Conservation (phyloP, 176 grass and related monocot species). For the Musa itinerans region DNA sequence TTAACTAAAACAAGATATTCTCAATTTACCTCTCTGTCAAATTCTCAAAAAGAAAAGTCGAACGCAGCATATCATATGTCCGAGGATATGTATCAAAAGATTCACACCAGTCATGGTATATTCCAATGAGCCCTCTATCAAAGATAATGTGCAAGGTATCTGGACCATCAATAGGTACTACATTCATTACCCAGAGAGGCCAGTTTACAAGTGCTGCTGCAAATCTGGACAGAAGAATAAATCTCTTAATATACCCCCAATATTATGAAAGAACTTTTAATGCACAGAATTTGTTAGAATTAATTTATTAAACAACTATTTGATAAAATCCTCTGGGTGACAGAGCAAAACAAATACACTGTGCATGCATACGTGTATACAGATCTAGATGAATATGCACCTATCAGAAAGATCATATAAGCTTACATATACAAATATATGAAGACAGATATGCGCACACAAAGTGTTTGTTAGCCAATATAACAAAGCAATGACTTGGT, state of each 20-base stretch:
- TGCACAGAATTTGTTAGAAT: not conserved
- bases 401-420: not conserved
- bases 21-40: constrained; percentile 50
- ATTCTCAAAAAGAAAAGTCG: constrained; percentile 49
- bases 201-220: constrained; percentile 51
- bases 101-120: constrained; percentile 97
- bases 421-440: not conserved
- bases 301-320: not conserved
- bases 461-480: not conserved
- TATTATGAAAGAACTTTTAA: too few relatives aligned
- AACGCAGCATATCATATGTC: constrained; percentile 87
- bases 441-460: not conserved
- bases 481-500: constrained; percentile 4
- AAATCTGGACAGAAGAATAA: constrained; percentile 54
- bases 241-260: constrained; percentile 9
- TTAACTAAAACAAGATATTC: constrained; percentile 4
- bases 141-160: constrained; percentile 78
- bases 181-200: constrained; percentile 91
- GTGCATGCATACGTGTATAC: not conserved
- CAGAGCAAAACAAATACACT: too few relatives aligned
- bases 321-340: not conserved
- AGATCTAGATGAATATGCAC: not conserved
- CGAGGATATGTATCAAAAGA: constrained; percentile 88
- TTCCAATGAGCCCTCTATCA: constrained; percentile 83
- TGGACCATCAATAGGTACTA: constrained; percentile 45